phyloP scores from a whole-genome alignment of 371 early-diverging fungal species.

The Apophysomyces trapeziformis region DNA sequence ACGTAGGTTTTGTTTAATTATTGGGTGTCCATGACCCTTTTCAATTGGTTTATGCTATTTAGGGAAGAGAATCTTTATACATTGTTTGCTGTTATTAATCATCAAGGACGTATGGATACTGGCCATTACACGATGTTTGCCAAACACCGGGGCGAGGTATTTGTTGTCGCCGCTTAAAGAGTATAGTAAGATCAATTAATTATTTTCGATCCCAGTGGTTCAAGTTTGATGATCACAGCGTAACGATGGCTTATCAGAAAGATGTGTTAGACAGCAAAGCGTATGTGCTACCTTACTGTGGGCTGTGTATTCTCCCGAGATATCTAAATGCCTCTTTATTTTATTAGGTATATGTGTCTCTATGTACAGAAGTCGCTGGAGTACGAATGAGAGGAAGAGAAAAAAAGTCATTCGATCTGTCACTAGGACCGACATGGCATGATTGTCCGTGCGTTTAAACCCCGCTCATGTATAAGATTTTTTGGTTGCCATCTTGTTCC shows the following conservation, averaged over 20 bases:
- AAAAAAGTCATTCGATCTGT: background rate
- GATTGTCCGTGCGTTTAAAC: too few relatives aligned
- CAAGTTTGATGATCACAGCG: slow-evolving; percentile 86
- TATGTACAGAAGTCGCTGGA: slow-evolving; percentile 77
- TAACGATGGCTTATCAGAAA: slow-evolving; percentile 70
- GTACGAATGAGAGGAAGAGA: slow-evolving; percentile 32
- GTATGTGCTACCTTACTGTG: slow-evolving; percentile 46
- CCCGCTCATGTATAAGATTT: background rate
- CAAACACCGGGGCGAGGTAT: slow-evolving; percentile 76
- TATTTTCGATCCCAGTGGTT: slow-evolving; percentile 74
- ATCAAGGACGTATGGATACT: slow-evolving; percentile 88
- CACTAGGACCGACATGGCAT: background rate
- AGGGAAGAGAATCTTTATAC: slow-evolving; percentile 70
- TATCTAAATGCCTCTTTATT: background rate
- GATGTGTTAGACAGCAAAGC: slow-evolving; percentile 81
- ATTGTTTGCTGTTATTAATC: slow-evolving; percentile 91
- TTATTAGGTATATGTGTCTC: slow-evolving; percentile 87
- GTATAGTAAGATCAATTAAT: background rate
- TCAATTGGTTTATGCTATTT: background rate
- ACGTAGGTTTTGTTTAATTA: slow-evolving; percentile 18
- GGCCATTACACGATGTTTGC: slow-evolving; percentile 94
- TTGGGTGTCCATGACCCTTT: too few relatives aligned
- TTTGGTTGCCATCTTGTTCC: slow-evolving; percentile 3
- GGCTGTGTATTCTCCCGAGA: background rate
- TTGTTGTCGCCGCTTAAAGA: background rate